Evolutionary conservation across 768 basidiomycete species (phyloP).

Genomic region (Amanita pseudoporphyria): DNA sequence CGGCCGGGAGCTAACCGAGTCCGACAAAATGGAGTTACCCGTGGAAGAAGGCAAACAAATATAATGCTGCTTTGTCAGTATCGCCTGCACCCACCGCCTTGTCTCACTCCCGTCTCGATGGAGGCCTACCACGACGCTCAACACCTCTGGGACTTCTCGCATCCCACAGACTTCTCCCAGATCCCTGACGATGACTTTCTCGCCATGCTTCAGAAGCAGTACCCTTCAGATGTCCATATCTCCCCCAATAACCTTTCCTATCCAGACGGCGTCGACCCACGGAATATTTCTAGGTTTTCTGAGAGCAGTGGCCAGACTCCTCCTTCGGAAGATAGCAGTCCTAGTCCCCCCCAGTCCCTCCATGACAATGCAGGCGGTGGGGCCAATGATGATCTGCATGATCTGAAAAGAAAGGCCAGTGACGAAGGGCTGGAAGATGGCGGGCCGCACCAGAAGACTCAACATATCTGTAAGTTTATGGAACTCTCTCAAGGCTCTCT

Average conservation of each 20-base stretch:
- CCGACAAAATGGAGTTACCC: too few species aligned
- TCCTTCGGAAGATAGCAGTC: slow-evolving; percentile 68
- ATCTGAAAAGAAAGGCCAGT: slow-evolving; percentile 74
- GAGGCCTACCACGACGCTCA: slow-evolving; percentile 37
- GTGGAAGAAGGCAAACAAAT: slow-evolving; percentile 2
- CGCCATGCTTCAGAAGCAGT: slow-evolving; percentile 64
- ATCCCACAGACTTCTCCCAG: slow-evolving; percentile 48
- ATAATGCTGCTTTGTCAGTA: slow-evolving; percentile 2
- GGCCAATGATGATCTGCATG: slow-evolving; percentile 30
- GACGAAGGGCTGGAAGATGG: slow-evolving; percentile 52
- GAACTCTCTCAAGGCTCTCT: neutral
- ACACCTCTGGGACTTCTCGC: slow-evolving; percentile 61
- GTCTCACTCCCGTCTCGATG: slow-evolving; percentile 26
- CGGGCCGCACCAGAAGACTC: slow-evolving; percentile 57
- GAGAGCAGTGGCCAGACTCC: slow-evolving; percentile 42
- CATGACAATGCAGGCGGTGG: slow-evolving; percentile 15
- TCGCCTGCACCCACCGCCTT: neutral
- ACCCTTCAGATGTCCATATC: neutral
- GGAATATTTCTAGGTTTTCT: slow-evolving; percentile 42
- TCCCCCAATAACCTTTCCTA: slow-evolving; percentile 3
- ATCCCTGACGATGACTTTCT: slow-evolving; percentile 72
- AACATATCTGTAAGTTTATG: slow-evolving; percentile 46
- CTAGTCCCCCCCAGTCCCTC: slow-evolving; percentile 56
- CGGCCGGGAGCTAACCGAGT: slow-evolving; percentile 5
- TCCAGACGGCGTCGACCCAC: slow-evolving; percentile 46